Base-by-base conservation (phyloP, 306 rosid genomes). In the Hylodesmum podocarpum region DNA sequence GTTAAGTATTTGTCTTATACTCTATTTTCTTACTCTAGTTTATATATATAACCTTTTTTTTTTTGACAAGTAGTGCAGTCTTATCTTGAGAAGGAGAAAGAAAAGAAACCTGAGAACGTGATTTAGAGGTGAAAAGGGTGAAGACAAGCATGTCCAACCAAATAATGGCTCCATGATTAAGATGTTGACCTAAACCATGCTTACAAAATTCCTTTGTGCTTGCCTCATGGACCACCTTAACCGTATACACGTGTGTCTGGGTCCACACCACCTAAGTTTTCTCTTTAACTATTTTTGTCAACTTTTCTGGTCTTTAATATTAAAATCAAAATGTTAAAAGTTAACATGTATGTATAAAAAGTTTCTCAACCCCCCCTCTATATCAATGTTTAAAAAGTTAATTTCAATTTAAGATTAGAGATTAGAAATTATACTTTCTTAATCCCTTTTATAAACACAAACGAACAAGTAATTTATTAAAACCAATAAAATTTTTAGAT, bases 211-310 rank as follows among this genome's bases (percentile, higher is more conserved):
- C 93, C 88, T 80, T 84, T 75, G 24, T 68, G 80, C 71, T 81
- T 62, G 79, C 55, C 68, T 65, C 75, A 83, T 81, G 96, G 93
- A 86, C 96, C 94, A 89, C 88, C 77, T 16, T 41, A 36, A 36
- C 31, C 27, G 5, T 46, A 55, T 84, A 77, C 93, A 86, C 91
- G 93, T 89, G 97, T 84, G 93, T 86, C 72, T 87, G 92, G 97
- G 90, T 73, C 90, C 76, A 50, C 69, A 73, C 78, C 81, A 4
- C 70, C 70, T 77, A 43, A 72, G 40, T 59, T 8, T 76, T 84
- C 18, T 8, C 25, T 4, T 8, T 34, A 43, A 21, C 5, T 15
- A 15, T 36, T 33, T 47, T 24, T 78, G 4, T 33, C 6, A 33
- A 33, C 4, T 33, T 3, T 2, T 33, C 6, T 33, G 36, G 4